Percentiles rank a stretch among this genome's conserved stretches.
Evolutionary conservation across 805 yeast genomes (phyloP).

Genomic region (Sugiyamaella marilandica): DNA sequence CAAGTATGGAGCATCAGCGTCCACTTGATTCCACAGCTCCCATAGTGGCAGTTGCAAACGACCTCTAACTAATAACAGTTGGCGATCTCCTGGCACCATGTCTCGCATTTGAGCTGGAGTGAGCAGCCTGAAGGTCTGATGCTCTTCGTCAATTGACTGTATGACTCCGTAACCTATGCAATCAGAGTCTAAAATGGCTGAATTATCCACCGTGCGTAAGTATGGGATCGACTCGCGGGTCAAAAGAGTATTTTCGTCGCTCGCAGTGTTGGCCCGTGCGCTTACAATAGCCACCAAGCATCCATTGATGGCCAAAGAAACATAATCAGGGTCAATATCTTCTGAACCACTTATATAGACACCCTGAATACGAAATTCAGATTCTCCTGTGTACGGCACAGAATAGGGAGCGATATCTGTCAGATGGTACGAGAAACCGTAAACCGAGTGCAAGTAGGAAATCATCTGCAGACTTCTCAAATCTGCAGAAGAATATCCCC

Average conservation of each 20-base stretch:
- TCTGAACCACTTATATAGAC: constrained; percentile 29
- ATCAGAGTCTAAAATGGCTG: not conserved
- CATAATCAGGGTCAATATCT: constrained; percentile 26
- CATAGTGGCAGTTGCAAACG: constrained; percentile 60
- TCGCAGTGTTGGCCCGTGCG: constrained; percentile 4
- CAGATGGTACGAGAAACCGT: constrained; percentile 28
- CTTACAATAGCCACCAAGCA: constrained; percentile 30
- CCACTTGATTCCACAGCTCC: constrained; percentile 40
- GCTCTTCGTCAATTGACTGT: constrained; percentile 53
- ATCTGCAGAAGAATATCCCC: constrained; percentile 19
- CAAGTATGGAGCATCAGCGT: constrained; percentile 41
- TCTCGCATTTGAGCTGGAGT: constrained; percentile 34
- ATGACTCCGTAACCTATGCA: constrained; percentile 56
- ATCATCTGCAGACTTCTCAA: constrained; percentile 25
- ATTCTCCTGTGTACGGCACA: constrained; percentile 22
- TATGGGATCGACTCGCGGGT: constrained; percentile 12
- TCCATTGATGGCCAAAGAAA: constrained; percentile 29
- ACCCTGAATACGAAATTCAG: constrained; percentile 17
- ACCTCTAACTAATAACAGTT: constrained; percentile 53
- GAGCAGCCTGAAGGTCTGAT: constrained; percentile 48
- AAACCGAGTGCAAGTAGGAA: constrained; percentile 26
- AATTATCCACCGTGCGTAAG: constrained; percentile 8
- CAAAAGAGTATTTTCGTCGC: not conserved
- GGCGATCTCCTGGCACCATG: constrained; percentile 31
- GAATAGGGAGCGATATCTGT: constrained; percentile 31